Conservation (phyloP, 805 yeast species). For the Lachancea sp. region DNA sequence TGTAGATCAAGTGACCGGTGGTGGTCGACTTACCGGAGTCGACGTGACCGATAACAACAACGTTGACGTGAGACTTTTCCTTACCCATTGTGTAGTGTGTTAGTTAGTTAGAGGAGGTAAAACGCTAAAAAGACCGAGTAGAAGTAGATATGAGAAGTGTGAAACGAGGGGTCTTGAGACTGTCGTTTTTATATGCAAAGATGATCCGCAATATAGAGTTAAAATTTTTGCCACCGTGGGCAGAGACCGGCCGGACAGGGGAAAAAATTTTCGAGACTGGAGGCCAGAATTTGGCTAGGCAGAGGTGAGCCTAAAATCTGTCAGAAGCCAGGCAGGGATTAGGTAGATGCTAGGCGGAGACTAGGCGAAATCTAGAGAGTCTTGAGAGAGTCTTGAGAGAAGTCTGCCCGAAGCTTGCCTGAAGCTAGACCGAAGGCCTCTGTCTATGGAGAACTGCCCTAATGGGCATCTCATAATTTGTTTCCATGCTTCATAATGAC, state of each 20-base stretch:
- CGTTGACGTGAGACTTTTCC: slow-evolving; percentile 97
- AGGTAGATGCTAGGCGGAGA: no score
- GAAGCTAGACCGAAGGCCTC: no score
- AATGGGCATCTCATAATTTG: no score
- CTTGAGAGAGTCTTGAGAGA: no score
- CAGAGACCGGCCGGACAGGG: not conserved
- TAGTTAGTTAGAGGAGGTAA: slow-evolving; percentile 7
- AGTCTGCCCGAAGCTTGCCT: no score
- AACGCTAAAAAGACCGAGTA: not conserved
- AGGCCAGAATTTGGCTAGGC: no score
- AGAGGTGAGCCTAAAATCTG: not conserved
- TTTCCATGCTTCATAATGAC: no score
- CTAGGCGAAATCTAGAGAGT: no score
- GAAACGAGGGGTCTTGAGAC: slow-evolving; percentile 1
- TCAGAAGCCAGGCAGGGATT: no score
- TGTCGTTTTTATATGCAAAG: slow-evolving; percentile 1
- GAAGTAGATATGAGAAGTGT: not conserved
- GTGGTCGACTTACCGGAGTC: slow-evolving; percentile 98
- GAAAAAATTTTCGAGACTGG: not conserved
- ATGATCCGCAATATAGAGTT: slow-evolving; percentile 7
- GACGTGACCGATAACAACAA: slow-evolving; percentile 99
- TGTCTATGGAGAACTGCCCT: no score
- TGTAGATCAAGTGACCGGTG: slow-evolving; percentile 98
- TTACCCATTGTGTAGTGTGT: slow-evolving; percentile 54
- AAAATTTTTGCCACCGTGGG: slow-evolving; percentile 1